Percentiles rank a stretch among this genome's conserved stretches.
Evolutionary conservation across 257 asterid species (phyloP).

Genomic region (Linderniella brevidens): DNA sequence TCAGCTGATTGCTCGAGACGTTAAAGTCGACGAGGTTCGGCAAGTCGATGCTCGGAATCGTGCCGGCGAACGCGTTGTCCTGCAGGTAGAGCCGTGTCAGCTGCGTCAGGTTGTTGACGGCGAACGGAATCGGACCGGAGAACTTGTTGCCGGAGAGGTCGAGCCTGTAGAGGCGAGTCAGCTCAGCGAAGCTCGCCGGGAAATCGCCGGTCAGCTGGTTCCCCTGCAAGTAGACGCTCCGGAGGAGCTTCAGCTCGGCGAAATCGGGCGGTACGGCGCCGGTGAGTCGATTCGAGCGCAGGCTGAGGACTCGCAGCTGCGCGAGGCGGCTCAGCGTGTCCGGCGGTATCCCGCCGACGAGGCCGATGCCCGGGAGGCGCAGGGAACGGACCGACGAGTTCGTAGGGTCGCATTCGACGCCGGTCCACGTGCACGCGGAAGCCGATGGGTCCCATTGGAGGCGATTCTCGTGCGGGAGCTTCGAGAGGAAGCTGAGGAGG

Average conservation of each 20-base stretch:
- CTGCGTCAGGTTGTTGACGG: conserved; percentile 54
- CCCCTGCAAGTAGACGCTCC: conserved; percentile 58
- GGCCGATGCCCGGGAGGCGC: conserved; percentile 81
- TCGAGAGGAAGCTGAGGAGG: conserved; percentile 47
- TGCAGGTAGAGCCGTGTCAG: conserved; percentile 54
- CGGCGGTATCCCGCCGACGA: conserved; percentile 60
- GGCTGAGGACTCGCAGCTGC: conserved; percentile 78
- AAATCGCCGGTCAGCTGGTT: conserved; percentile 54
- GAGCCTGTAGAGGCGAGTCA: conserved; percentile 55
- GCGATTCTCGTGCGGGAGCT: conserved; percentile 50
- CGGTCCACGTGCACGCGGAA: conserved; percentile 72
- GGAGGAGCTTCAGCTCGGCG: conserved; percentile 43
- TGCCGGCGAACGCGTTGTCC: conserved; percentile 48
- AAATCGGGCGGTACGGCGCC: conserved; percentile 65
- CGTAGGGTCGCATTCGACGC: conserved; percentile 52
- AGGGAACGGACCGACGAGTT: conserved; percentile 42
- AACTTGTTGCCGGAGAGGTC: conserved; percentile 68
- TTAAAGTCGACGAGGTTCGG: conserved; percentile 27
- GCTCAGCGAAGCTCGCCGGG: conserved; percentile 36
- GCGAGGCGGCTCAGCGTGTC: conserved; percentile 42
- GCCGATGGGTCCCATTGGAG: conserved; percentile 48
- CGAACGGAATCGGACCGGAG: conserved; percentile 62
- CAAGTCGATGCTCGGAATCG: conserved; percentile 60
- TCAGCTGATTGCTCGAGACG: conserved; percentile 55
- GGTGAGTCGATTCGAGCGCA: conserved; percentile 60